A percentile compares a stretch with the other conserved stretches of the same genome.
phyloP scores from a whole-genome alignment of 1,139 yeast species.

The Ogataea hybrid region DNA sequence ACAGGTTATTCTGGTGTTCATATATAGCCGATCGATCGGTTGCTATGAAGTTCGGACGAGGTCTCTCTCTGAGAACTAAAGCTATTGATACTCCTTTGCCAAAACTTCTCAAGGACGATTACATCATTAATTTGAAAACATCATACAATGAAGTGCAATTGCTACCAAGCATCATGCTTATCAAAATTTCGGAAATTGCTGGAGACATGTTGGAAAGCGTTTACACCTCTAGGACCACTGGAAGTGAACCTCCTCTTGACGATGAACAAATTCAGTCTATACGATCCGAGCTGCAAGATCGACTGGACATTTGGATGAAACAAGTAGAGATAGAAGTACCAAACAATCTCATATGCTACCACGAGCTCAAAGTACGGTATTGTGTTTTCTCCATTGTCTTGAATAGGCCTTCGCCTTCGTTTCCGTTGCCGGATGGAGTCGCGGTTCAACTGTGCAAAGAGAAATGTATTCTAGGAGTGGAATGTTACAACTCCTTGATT shows the following conservation, averaged over 20 bases:
- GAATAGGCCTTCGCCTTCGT: conserved; percentile 25
- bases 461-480: conserved; percentile 17
- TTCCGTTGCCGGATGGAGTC: conserved; percentile 18
- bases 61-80: conserved; percentile 24
- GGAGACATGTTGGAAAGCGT: conserved; percentile 26
- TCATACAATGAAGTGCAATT: conserved; percentile 21
- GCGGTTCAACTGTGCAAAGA: conserved; percentile 18
- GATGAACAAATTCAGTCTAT: conserved; percentile 15
- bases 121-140: conserved; percentile 9
- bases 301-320: conserved; percentile 19
- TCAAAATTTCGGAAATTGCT: conserved; percentile 22
- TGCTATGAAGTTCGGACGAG: conserved; percentile 24
- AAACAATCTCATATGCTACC: conserved; percentile 12
- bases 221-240: conserved; percentile 20
- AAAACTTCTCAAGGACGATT: conserved; percentile 19
- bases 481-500: conserved; percentile 16
- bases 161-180: conserved; percentile 21
- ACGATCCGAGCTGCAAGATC: conserved; percentile 12
- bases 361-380: conserved; percentile 20
- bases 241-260: conserved; percentile 12
- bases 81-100: conserved; percentile 28
- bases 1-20: conserved; percentile 26
- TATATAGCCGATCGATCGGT: conserved; percentile 24
- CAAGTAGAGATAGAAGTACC: conserved; percentile 22
- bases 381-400: conserved; percentile 20